Evolutionary conservation across 1,284 basidiomycete species (phyloP).

Genomic region (Tausonia pullulans): DNA sequence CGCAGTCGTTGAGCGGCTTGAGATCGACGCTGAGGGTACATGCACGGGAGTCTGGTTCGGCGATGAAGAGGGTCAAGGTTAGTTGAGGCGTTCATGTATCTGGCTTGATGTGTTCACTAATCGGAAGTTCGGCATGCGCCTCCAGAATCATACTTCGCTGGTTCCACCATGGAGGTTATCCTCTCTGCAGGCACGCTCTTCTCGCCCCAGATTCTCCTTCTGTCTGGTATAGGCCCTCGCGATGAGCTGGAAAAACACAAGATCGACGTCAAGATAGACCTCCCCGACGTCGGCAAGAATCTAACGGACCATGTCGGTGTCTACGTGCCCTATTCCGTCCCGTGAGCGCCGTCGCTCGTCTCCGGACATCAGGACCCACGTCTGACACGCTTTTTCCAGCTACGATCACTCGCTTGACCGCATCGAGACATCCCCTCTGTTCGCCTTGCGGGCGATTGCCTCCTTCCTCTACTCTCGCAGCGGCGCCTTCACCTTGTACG

Average conservation of each 20-base stretch:
- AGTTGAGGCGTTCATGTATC: not conserved
- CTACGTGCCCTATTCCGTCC: slow-evolving; percentile 15
- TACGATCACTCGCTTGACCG: slow-evolving; percentile 12
- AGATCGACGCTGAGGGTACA: not conserved
- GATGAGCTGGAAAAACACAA: slow-evolving; percentile 4
- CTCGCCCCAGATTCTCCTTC: slow-evolving; percentile 16
- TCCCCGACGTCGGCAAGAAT: slow-evolving; percentile 13
- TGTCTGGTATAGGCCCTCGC: slow-evolving; percentile 13
- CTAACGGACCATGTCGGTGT: slow-evolving; percentile 16
- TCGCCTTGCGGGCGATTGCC: slow-evolving; percentile 6
- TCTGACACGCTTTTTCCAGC: not conserved
- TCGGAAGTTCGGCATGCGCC: not conserved
- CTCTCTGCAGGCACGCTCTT: slow-evolving; percentile 11
- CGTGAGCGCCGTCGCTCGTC: slow-evolving; percentile 1
- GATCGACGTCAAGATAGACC: slow-evolving; percentile 6
- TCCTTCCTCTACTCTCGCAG: slow-evolving; percentile 5
- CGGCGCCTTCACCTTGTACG: slow-evolving; percentile 16
- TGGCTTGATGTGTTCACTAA: not conserved
- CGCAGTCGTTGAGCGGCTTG: slow-evolving; percentile 8
- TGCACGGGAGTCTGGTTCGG: slow-evolving; percentile 13
- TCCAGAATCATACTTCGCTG: not conserved
- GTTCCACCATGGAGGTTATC: slow-evolving; percentile 5
- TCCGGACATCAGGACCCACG: not conserved
- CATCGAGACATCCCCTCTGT: slow-evolving; percentile 11
- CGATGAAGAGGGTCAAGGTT: slow-evolving; percentile 5